Conservation (phyloP, 129 eudicot species). For the Rutidosis leptorrhynchoides region DNA sequence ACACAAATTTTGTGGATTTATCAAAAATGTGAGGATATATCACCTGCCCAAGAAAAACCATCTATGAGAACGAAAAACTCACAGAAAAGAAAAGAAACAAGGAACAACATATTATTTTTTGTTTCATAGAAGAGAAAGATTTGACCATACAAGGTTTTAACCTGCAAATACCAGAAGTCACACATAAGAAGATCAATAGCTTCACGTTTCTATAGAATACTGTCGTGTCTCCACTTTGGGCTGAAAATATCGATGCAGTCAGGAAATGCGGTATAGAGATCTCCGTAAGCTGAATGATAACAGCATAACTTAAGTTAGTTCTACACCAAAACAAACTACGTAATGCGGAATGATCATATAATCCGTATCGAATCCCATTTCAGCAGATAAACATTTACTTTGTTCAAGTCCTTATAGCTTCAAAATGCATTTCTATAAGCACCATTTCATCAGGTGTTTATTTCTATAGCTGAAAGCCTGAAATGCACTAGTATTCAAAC, state of each 20-base stretch:
- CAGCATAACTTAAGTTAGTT: conserved; percentile 25
- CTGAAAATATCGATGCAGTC: conserved; percentile 96
- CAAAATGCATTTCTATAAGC: neutral
- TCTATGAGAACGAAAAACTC: conserved; percentile 3
- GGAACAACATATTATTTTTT: conserved; percentile 4
- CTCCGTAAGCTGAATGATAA: conserved; percentile 73
- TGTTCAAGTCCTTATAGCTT: neutral
- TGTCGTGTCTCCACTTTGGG: conserved; percentile 71
- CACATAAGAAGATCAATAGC: conserved; percentile 58
- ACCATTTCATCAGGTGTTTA: neutral
- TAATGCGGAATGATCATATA: neutral
- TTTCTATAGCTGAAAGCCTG: neutral
- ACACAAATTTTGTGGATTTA: too few species aligned
- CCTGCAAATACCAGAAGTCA: conserved; percentile 94
- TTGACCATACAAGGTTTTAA: conserved; percentile 68
- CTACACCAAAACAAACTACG: neutral
- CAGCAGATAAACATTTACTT: neutral
- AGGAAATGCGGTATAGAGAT: conserved; percentile 93
- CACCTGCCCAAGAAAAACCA: conserved; percentile 20
- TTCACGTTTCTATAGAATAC: conserved; percentile 68
- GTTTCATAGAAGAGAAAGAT: conserved; percentile 37
- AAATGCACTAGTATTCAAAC: neutral
- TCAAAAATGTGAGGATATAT: too few species aligned
- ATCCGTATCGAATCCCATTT: neutral
- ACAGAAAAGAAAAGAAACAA: neutral